A percentile compares a stretch with the other conserved stretches of the same genome.
These are phyloP conservation scores for Trypanosoma cruzi DNA, from an alignment of 208 protist genomes.

Conservation along the genomic window DNA sequence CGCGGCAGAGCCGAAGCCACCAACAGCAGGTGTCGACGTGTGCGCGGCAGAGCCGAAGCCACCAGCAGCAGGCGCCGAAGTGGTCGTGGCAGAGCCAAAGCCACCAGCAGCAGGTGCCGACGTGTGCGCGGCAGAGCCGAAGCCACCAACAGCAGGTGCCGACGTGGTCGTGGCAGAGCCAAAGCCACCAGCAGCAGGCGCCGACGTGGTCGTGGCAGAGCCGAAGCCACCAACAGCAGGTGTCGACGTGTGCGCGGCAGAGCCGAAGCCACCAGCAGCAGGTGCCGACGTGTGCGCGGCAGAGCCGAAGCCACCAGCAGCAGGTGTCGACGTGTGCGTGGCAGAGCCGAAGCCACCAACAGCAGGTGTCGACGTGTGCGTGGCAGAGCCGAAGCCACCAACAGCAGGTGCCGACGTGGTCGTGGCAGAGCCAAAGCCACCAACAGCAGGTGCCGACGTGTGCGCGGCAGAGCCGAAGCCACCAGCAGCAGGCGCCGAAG, in stretches of 20 bases:
- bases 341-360: too few relatives aligned
- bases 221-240: too few relatives aligned
- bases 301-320: background rate
- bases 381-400: background rate
- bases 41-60: slow-evolving; percentile 7
- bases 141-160: slow-evolving; percentile 13
- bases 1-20: slow-evolving; percentile 31
- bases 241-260: too few relatives aligned
- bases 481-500: background rate
- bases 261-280: too few relatives aligned
- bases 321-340: too few relatives aligned
- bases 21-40: slow-evolving; percentile 13
- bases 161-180: slow-evolving; percentile 6
- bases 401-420: background rate
- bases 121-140: slow-evolving; percentile 16
- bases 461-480: background rate
- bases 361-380: too few relatives aligned
- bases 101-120: slow-evolving; percentile 9
- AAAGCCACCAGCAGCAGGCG: too few relatives aligned
- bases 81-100: slow-evolving; percentile 4
- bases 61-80: too few relatives aligned
- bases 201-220: too few relatives aligned
- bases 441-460: background rate
- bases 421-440: background rate
- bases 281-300: background rate